Base-by-base conservation (phyloP, 345 rosid genomes). In the Sonneratia caseolaris region DNA sequence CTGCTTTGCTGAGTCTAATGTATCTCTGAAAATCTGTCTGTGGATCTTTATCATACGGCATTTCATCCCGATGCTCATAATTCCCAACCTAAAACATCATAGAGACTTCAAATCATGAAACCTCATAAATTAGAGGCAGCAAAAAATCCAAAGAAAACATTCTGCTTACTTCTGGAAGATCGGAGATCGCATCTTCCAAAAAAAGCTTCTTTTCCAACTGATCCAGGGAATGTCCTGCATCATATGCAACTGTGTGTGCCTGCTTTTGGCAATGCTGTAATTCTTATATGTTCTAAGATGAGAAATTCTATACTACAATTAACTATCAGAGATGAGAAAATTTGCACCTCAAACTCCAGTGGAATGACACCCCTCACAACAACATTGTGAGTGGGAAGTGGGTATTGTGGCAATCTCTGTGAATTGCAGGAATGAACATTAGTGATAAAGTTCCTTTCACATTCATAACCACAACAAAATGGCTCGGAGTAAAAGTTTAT, bases 301-400 rank as follows among this genome's bases (percentile, higher is more conserved):
- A 37, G 13, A 67, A 40, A 19, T 8, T 67, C 49, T 8, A 38
- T 6, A 62, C 48, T 19, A 18, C 3, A 65, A 38, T 19, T 45
- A 38, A 16, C 15, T 14, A 67, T 19, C 27, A 19, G 14, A 37
- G 37, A 3, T 18, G 16, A 8, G 14, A 43, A 22, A 24, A 14
- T 14, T 13, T 69, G 37, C 80, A 90, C 98, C 88, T 83, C 86
- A 79, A 92, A 92, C 53, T 86, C 84, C 1, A 62, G 6, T 19
- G 95, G 97, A 21, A 80, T 72, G 24, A 65, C 74, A 43, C 95
- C 98, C 77, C 91, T 83, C 1, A 76, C 43, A 8, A 83, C 81
- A 59, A 87, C 86, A 78, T 90, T 87, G 82, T 93, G 97, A 2
- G 95, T 93, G 37, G 98, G 98, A 7, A 86, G 85, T 7, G 97